Evolutionary conservation across 2,329 filamentous ascomycete genomes (phyloP).

Genomic region (Endocalyx cinctus): DNA sequence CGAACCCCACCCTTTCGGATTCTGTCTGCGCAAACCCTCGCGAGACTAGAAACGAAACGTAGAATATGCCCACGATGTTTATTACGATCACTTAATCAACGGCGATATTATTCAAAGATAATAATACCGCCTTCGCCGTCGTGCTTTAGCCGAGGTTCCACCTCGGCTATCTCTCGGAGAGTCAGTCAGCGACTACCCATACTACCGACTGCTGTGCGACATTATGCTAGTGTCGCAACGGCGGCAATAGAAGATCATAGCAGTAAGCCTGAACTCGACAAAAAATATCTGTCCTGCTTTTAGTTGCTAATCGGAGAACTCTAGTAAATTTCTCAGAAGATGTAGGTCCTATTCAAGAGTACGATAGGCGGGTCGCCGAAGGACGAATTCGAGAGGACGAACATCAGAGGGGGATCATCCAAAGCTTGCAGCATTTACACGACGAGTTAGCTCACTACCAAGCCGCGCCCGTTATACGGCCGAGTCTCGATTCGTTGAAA

Average conservation of each 20-base stretch:
- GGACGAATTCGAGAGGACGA: conserved; percentile 80
- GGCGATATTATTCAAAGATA: too few relatives aligned
- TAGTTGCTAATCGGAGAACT: too few relatives aligned
- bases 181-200: too few relatives aligned
- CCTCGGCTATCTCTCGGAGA: too few relatives aligned
- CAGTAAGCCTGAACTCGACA: too few relatives aligned
- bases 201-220: too few relatives aligned
- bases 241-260: neutral
- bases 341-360: conserved; percentile 78
- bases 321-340: conserved; percentile 24
- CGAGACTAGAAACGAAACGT: neutral
- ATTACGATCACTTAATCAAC: too few relatives aligned
- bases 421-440: conserved; percentile 83
- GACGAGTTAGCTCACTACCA: conserved; percentile 72
- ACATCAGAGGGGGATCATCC: conserved; percentile 87
- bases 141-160: too few relatives aligned
- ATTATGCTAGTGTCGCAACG: neutral
- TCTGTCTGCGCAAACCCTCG: neutral
- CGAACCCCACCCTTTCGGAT: neutral
- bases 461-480: conserved; percentile 70
- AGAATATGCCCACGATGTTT: neutral
- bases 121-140: too few relatives aligned
- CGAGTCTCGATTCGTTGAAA: conserved; percentile 66
- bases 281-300: too few relatives aligned
- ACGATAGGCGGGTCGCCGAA: conserved; percentile 72